Evolutionary conservation across 495 filamentous ascomycete species (phyloP), one percentile per base, ranked within the genome.

Genomic region (Friedmanniomyces simplex): DNA sequence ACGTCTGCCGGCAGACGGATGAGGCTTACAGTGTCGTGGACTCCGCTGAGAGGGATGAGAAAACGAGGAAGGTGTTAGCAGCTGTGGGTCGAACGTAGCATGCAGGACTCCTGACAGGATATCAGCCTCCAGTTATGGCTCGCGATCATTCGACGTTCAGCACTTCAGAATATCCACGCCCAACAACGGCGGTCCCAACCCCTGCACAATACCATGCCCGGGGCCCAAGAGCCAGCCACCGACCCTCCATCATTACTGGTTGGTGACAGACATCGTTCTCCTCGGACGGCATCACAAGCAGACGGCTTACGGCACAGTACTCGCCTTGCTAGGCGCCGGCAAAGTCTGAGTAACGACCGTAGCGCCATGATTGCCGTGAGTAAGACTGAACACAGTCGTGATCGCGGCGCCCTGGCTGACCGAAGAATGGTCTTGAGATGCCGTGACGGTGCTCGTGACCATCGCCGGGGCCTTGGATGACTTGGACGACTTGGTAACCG

Each of bases 1-100:
- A 57, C 20, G 56, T 70, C 14, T 69, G 65, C 47, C 32, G 42
- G 41, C 55, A 69, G 54, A 54, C 67, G 25, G 58, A 65, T 18
- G 63, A 61, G 39, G 65, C 50, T 4, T 72, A 72, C 63, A 67
- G 69, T 6, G 43, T 58, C 36, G 64, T 72, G 5, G 68, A 72
- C 51, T 58, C 58, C 18, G 47, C 8, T 36, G 52, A 65, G 58
- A 63, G 67, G 36, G 65, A 70, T 59, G 28, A 25, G 50, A 64
- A 52, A 37, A 70, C 69, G 41, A 67, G 43, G 45, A 62, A 55
- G 50, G 65, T 72, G 20, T 47, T 70, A 55, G 64, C 63, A 21
- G 65, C 62, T 55, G 57, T 65, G 12, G 56, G 41, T 7, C 49
- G 32, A 43, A 16, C 13, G 13, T 43, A 43, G 18, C 14, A 5